phyloP scores from a whole-genome alignment of 306 rosid genomes.

The Arachis stenosperma region DNA sequence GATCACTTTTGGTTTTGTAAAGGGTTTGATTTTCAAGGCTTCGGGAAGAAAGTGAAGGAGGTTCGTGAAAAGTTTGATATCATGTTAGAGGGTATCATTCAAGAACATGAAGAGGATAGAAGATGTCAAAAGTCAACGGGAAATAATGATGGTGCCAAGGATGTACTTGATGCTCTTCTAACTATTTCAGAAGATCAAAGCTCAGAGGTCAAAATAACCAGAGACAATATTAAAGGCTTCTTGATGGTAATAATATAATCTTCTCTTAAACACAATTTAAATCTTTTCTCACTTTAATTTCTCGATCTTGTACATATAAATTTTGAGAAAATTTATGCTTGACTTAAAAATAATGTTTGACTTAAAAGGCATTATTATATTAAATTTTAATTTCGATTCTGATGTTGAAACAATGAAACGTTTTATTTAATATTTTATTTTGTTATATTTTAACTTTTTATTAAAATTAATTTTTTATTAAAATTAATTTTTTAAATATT shows the following conservation, averaged over 20 bases:
- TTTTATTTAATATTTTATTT: too few species aligned
- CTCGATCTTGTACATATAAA: too few species aligned
- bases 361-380: too few species aligned
- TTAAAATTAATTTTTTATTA: too few species aligned
- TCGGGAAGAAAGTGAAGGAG: constrained; percentile 50
- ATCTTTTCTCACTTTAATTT: too few species aligned
- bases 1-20: constrained; percentile 58
- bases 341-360: too few species aligned
- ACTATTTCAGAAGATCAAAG: constrained; percentile 45
- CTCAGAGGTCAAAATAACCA: constrained; percentile 50
- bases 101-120: constrained; percentile 59
- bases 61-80: constrained; percentile 50
- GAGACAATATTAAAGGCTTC: constrained; percentile 66
- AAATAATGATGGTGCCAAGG: constrained; percentile 13
- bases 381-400: too few species aligned
- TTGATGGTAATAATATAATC: constrained; percentile 43
- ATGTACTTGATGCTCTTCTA: constrained; percentile 43
- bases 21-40: constrained; percentile 56
- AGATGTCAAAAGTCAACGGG: background rate
- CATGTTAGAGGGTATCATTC: constrained; percentile 50
- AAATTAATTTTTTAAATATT: too few species aligned
- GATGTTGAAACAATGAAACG: too few species aligned
- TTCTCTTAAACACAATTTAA: background rate
- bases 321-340: too few species aligned
- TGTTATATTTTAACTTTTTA: too few species aligned